Evolutionary conservation across 306 rosid genomes (phyloP), one percentile per base, ranked within the genome.

Genomic region (Lathyrus oleraceus): DNA sequence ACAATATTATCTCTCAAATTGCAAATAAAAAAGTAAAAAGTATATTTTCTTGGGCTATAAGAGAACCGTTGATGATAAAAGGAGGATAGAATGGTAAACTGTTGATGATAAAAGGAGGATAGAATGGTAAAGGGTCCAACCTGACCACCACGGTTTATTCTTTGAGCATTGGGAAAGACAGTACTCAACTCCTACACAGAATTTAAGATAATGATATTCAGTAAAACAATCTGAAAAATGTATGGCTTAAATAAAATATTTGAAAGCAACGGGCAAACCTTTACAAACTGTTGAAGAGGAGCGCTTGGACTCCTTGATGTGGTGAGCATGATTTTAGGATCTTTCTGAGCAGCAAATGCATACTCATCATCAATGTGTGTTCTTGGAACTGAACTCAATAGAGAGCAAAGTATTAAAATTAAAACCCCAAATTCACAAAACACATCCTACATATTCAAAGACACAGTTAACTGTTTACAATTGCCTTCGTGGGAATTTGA

Each of bases 61-160:
- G n/a, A n/a, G n/a, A n/a, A n/a, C n/a, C n/a, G n/a, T n/a, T n/a
- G n/a, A n/a, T n/a, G n/a, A n/a, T n/a, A n/a, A n/a, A n/a, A n/a
- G n/a, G n/a, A n/a, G n/a, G n/a, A n/a, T n/a, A n/a, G n/a, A n/a
- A n/a, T n/a, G n/a, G n/a, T n/a, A n/a, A 54, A 45, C 36, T 23
- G 27, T 23, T 23, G 2, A 59, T 10, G 19, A 65, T 8, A 23
- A 58, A 36, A 2, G 17, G 27, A 49, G 8, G 8, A 12, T n/a
- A 66, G 70, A 45, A 7, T 10, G 10, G 45, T 35, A 76, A 54
- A 58, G 49, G 35, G 21, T 81, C 88, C 47, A 70, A 90, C 98
- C 98, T 94, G 97, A 62, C 95, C 84, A 83, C 98, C 98, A 69
- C 98, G 97, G 79, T 94, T 94, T 85, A 90, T 89, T 76, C 85